phyloP scores from a whole-genome alignment of 2,329 filamentous ascomycete genomes.

The Colletotrichum tabaci region DNA sequence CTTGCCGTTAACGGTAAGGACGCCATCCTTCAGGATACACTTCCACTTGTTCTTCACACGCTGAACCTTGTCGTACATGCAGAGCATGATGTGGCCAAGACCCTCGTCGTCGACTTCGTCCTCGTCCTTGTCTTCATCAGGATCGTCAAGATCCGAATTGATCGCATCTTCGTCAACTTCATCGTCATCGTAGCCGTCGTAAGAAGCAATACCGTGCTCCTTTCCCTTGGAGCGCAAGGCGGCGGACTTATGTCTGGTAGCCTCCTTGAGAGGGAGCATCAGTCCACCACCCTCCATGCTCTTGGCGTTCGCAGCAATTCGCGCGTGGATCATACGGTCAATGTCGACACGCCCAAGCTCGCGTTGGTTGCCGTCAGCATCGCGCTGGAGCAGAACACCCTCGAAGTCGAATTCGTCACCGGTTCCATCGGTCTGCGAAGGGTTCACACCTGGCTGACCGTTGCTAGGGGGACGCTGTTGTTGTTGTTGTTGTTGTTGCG shows the following conservation, averaged over 20 bases:
- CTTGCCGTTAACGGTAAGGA: conserved; percentile 92
- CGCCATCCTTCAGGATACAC: conserved; percentile 97
- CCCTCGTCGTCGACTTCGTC: conserved; percentile 91
- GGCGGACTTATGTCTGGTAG: conserved; percentile 55
- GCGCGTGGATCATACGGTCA: conserved; percentile 78
- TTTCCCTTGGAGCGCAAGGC: conserved; percentile 39
- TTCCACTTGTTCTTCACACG: conserved; percentile 99
- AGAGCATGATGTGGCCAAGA: conserved; percentile 93
- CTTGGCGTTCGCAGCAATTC: conserved; percentile 76
- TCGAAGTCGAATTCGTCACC: conserved; percentile 70
- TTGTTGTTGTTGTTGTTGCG: conserved; percentile 52
- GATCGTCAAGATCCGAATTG: conserved; percentile 97
- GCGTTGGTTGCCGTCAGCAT: conserved; percentile 66
- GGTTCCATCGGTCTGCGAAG: conserved; percentile 80
- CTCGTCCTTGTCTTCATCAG: conserved; percentile 87
- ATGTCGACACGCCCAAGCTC: conserved; percentile 75
- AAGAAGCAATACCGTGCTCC: conserved; percentile 60
- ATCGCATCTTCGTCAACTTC: conserved; percentile 93
- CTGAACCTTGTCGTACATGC: conserved; percentile 99
- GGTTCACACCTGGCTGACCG: conserved; percentile 46
- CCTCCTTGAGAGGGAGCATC: conserved; percentile 79
- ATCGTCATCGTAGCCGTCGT: conserved; percentile 76
- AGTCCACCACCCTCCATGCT: conserved; percentile 82
- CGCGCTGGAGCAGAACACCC: conserved; percentile 72
- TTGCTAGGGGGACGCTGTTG: conserved; percentile 45